Conservation (phyloP, 257 asterid species). For the Vinca minor region DNA sequence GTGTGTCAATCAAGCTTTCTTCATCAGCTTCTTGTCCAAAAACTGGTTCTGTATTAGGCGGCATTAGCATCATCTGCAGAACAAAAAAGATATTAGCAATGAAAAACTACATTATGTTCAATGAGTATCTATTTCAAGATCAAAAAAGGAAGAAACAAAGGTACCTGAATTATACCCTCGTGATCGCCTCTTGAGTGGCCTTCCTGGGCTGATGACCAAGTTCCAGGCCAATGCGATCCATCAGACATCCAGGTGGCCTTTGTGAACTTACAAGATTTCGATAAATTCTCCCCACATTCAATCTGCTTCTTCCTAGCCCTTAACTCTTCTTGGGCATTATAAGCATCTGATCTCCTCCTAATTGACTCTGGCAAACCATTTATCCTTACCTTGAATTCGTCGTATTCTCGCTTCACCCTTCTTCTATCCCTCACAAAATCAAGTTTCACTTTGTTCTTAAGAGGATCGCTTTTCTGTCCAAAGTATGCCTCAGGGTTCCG, state of each 20-base stretch:
- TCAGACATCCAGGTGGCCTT: constrained; percentile 96
- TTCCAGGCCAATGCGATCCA: constrained; percentile 85
- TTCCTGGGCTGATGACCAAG: constrained; percentile 66
- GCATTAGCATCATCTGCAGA: constrained; percentile 78
- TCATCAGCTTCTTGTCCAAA: constrained; percentile 62
- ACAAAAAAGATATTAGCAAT: neutral
- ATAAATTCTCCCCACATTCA: constrained; percentile 46
- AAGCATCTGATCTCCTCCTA: constrained; percentile 83
- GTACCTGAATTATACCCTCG: constrained; percentile 87
- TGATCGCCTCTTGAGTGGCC: constrained; percentile 80
- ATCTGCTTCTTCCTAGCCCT: constrained; percentile 59
- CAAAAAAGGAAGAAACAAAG: neutral
- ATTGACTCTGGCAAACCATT: constrained; percentile 75
- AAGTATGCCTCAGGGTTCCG: constrained; percentile 86
- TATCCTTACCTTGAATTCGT: constrained; percentile 79
- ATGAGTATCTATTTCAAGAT: neutral
- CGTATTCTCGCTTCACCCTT: constrained; percentile 81
- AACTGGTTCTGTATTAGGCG: constrained; percentile 63
- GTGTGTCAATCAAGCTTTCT: constrained; percentile 44
- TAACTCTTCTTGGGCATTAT: constrained; percentile 68
- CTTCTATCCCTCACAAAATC: constrained; percentile 80
- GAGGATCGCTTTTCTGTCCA: constrained; percentile 59
- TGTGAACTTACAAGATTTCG: constrained; percentile 49
- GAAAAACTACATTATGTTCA: neutral
- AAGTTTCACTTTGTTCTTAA: constrained; percentile 61